phyloP scores from a whole-genome alignment of 495 filamentous ascomycete species.

The Pseudoneurospora amorphoporcata region DNA sequence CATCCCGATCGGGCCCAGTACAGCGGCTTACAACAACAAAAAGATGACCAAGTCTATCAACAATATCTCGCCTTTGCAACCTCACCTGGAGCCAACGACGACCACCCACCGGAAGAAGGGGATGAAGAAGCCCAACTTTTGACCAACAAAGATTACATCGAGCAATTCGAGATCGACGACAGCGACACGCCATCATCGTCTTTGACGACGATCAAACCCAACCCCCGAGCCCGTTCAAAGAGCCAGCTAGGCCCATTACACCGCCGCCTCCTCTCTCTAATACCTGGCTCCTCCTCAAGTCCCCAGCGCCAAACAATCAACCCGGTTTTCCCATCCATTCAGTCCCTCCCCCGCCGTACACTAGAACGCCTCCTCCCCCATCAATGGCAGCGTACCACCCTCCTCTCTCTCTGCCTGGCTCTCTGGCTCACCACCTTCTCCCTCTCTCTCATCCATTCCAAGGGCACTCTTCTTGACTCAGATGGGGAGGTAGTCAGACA shows the following conservation, averaged over 20 bases:
- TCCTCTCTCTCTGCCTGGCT: conserved; percentile 49
- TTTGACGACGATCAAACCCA: background rate
- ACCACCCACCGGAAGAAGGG: background rate
- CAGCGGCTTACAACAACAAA: background rate
- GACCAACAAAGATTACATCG: conserved; percentile 4
- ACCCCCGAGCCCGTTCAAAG: background rate
- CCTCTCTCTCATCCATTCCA: conserved; percentile 40
- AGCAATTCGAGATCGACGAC: conserved; percentile 15
- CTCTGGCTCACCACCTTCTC: conserved; percentile 59
- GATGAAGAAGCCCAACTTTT: conserved; percentile 20
- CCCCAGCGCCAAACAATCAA: conserved; percentile 34
- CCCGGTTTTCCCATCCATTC: conserved; percentile 54
- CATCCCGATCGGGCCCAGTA: background rate
- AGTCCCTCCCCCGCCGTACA: conserved; percentile 51
- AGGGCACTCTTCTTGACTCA: conserved; percentile 51
- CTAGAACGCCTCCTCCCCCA: conserved; percentile 50
- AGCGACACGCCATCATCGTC: background rate
- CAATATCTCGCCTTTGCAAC: background rate
- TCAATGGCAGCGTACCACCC: conserved; percentile 41
- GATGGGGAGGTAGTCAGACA: conserved; percentile 46
- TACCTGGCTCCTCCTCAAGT: conserved; percentile 7
- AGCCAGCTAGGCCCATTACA: background rate
- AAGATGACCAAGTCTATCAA: background rate
- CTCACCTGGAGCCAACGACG: background rate
- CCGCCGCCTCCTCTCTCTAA: conserved; percentile 1